Conservation (phyloP, 306 rosid genomes). For the Benincasa hispida region DNA sequence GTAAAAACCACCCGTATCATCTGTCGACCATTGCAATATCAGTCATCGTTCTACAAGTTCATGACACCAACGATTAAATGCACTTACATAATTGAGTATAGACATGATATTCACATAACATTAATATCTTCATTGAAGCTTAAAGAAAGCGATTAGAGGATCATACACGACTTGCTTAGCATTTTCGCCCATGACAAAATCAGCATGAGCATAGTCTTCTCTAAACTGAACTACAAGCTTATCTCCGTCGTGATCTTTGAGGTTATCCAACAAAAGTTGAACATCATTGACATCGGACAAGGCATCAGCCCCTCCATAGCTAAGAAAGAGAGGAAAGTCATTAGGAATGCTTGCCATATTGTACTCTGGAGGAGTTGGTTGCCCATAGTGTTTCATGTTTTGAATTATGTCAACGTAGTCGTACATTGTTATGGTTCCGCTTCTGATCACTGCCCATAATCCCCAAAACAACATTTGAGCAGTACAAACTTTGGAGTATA, state of each 20-base stretch:
- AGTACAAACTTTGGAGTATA: not conserved
- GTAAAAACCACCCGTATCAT: not conserved
- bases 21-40: not conserved
- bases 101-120: not conserved
- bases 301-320: constrained; percentile 61
- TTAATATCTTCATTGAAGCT: constrained; percentile 23
- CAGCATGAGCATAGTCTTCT: constrained; percentile 73
- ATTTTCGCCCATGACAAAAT: constrained; percentile 61
- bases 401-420: constrained; percentile 30
- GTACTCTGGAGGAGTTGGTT: constrained; percentile 53
- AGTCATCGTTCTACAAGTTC: not conserved
- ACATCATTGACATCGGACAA: constrained; percentile 65
- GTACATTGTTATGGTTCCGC: constrained; percentile 47
- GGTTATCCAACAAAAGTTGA: constrained; percentile 30
- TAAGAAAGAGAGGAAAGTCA: constrained; percentile 49
- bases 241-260: constrained; percentile 39
- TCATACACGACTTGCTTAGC: constrained; percentile 55
- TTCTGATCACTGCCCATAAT: constrained; percentile 52
- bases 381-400: constrained; percentile 54
- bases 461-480: not conserved
- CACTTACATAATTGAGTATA: not conserved
- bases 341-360: constrained; percentile 53
- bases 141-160: constrained; percentile 64
- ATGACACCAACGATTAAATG: not conserved
- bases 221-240: constrained; percentile 51